Base-by-base conservation (phyloP, 352 stramenopile genomes). In the Phytophthora podocarpi region DNA sequence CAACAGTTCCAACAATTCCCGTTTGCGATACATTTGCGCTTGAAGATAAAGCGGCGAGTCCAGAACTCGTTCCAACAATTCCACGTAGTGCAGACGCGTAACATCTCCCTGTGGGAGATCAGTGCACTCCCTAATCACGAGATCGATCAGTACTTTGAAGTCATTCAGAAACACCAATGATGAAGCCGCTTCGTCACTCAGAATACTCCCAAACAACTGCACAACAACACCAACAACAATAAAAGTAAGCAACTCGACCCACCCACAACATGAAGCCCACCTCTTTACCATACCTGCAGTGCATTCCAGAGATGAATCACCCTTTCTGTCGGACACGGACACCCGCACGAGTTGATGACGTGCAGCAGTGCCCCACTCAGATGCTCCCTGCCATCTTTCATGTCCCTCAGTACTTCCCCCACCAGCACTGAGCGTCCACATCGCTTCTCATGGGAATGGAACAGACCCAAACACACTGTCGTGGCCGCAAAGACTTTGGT, bases 311-410 rank as follows among this genome's bases (percentile, higher is more conserved):
- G 63, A 23, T 87, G 70, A 7, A 74, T 56, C 21, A 62, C 50
- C 15, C 80, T 64, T 37, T 68, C 50, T 1, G 32, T 36, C 0
- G 74, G 70, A 61, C 80, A 90, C 34, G 83, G 83, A 64, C 74
- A 90, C n/a, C 83, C 83, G 27, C 83, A 90, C 59, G 81, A 89
- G 51, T 92, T 92, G 59, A 92, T 89, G 54, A 90, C 83, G 63
- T 92, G 80, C 59, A 92, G 65, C 35, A 92, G 40, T 42, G 83
- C 83, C 15, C 77, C 79, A 28, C 83, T 78, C 20, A 92, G 42
- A 59, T 90, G 78, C 39, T 92, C 64, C 18, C 70, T 72, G 10
- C 83, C 83, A 21, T 88, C 78, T 26, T 82, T 74, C 36, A 80
- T 72, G 11, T 70, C 62, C 11, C 57, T 48, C 16, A 90, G 56